Evolutionary conservation across 352 stramenopile genomes (phyloP), one percentile per base, ranked within the genome.

Genomic region (Aphanomyces invadans): DNA sequence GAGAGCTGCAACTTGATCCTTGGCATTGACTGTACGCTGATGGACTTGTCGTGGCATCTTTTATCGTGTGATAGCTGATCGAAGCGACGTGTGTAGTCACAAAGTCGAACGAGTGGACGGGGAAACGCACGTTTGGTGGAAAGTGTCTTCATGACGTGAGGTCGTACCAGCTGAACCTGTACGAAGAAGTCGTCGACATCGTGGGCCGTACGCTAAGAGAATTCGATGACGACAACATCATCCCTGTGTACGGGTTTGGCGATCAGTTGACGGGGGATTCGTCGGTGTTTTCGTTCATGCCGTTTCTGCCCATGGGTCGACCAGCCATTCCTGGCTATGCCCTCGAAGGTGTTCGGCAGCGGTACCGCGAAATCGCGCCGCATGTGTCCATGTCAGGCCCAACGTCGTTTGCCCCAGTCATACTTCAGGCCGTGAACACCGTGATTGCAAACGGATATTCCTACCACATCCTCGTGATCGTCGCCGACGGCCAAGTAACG

Each of bases 51-150:
- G n/a, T n/a, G n/a, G n/a, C n/a, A n/a, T n/a, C n/a, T n/a, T n/a
- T n/a, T n/a, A n/a, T n/a, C n/a, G n/a, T n/a, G n/a, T n/a, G n/a
- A n/a, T n/a, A n/a, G n/a, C n/a, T n/a, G n/a, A n/a, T n/a, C n/a
- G n/a, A n/a, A n/a, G n/a, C n/a, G n/a, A 5, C 87, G 77, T 71
- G 46, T 90, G 21, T 81, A 94, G 85, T 87, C 73, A 95, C 87
- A 53, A 95, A 93, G 71, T 92, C 83, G 55, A 95, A 94, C 67
- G 83, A 95, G 39, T 95, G 85, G 86, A 95, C 81, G 46, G 87
- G 87, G 53, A 94, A 90, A 60, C 78, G 74, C 53, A 91, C 85
- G 57, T 95, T 95, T 56, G 63, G 68, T 19, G 83, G 83, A 3
- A 74, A 75, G 32, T 81, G 77, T 52, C 76, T 95, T 21, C 87